These are phyloP conservation scores for Capsella bursapastoris DNA, from an alignment of 345 rosid species.

Conservation along the genomic window DNA sequence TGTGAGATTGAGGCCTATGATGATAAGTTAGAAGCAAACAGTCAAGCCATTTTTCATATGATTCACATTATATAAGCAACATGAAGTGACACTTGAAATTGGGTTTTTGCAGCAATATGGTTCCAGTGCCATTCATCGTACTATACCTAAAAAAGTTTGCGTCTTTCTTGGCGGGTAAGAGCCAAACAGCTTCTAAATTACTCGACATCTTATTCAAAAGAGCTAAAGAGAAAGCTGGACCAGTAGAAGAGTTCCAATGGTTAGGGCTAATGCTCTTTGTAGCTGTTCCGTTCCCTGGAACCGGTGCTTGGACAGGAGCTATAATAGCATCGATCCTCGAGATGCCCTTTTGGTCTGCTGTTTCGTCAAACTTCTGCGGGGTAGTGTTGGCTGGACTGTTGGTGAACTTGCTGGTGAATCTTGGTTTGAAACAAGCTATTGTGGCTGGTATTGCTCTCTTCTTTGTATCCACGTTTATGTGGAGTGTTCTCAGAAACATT, in stretches of 20 bases:
- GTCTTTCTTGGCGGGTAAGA: constrained; percentile 66
- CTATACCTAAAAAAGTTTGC: constrained; percentile 75
- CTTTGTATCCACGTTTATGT: constrained; percentile 77
- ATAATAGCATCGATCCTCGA: constrained; percentile 81
- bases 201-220: constrained; percentile 68
- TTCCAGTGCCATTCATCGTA: constrained; percentile 90
- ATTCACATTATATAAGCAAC: constrained; percentile 8
- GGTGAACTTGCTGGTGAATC: constrained; percentile 83
- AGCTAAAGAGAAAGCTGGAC: constrained; percentile 85
- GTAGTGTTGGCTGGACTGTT: constrained; percentile 82
- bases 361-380: constrained; percentile 79
- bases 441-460: constrained; percentile 70
- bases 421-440: constrained; percentile 78
- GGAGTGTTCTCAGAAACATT: constrained; percentile 72
- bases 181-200: constrained; percentile 58
- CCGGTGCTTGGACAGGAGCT: constrained; percentile 98
- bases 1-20: background rate
- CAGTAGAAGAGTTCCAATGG: constrained; percentile 91
- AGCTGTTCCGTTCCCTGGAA: constrained; percentile 96
- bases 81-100: constrained; percentile 10
- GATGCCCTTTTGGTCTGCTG: constrained; percentile 88
- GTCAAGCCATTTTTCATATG: background rate
- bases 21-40: constrained; percentile 10
- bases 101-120: constrained; percentile 75
- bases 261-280: constrained; percentile 94